Evolutionary conservation across 176 grass and related monocot genomes (phyloP).

Genomic region (Cocos nucifera): DNA sequence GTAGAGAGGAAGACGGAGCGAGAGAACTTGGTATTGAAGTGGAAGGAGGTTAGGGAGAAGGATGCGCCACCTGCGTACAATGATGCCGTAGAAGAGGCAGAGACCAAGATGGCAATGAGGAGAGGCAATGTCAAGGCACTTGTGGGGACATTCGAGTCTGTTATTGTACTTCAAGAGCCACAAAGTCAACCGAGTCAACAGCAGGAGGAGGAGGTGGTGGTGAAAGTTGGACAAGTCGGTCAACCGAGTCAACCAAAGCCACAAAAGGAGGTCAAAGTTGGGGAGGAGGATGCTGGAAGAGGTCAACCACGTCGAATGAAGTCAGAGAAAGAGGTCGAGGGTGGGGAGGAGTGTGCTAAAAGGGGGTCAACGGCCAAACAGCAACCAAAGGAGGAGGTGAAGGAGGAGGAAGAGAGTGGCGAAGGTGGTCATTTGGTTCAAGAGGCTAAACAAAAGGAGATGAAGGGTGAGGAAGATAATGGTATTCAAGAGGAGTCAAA

Average conservation of each 20-base stretch:
- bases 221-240: too few species aligned
- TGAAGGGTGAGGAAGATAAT: not conserved
- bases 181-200: not conserved
- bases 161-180: not conserved
- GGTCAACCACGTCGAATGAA: not conserved
- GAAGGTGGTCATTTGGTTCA: too few species aligned
- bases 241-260: too few species aligned
- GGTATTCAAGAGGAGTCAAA: not conserved
- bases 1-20: not conserved
- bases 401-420: not conserved
- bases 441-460: not conserved
- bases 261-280: too few species aligned
- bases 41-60: not conserved
- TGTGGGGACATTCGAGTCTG: slow-evolving; percentile 1
- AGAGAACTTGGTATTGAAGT: not conserved
- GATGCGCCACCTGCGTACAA: not conserved
- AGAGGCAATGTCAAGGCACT: not conserved
- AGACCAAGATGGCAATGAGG: not conserved
- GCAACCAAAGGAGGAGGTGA: too few species aligned
- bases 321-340: too few species aligned
- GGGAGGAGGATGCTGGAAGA: not conserved
- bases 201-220: not conserved
- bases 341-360: not conserved
- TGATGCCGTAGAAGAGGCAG: not conserved
- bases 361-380: not conserved